Evolutionary conservation across 176 grass and related monocot species (phyloP), one percentile per base, ranked within the genome.

Genomic region (Melocanna baccifera): DNA sequence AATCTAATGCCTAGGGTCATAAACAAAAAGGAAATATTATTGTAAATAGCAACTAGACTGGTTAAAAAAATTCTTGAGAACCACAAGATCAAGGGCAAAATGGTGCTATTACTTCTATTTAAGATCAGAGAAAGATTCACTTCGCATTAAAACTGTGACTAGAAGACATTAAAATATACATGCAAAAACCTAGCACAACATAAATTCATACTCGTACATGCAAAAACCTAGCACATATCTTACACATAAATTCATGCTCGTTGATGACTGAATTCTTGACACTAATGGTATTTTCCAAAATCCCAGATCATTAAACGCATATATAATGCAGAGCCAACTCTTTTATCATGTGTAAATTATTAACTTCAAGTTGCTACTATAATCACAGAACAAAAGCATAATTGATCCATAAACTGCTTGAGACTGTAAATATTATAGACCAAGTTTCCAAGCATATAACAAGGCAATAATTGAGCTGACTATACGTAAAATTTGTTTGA

Each of bases 1-100:
- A 91, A 87, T 97, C 95, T 59, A 97, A 81, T 67, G 95, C 92
- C 95, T 97, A 73, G 0, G 77, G 16, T 41, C 72, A 88, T 70
- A 50, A 46, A 83, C 30, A 86, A 50, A 82, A 75, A 55, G 72
- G 34, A 56, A 73, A 51, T 41, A 67, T 10, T 70, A 40, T 81
- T 6, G 69, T 29, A 59, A 73, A 85, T 69, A 83, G 42, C 66
- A 79, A 58, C 34, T 71, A 75, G 7, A 67, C 9, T 61, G 11
- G 3, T 48, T 26, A 25, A 67, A 69, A 67, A 40, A 68, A 87
- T 3, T 5, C 1, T 36, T 62, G 15, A 47, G 12, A 57, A 22
- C 15, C 10, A 41, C 39, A 57, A 7, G 19, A 82, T 40, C 40
- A 59, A 19, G 29, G 40, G 26, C 39, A 76, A 13, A 46, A 46